Conservation (phyloP, 2,329 filamentous ascomycete genomes). For the Colletotrichum sublineola region DNA sequence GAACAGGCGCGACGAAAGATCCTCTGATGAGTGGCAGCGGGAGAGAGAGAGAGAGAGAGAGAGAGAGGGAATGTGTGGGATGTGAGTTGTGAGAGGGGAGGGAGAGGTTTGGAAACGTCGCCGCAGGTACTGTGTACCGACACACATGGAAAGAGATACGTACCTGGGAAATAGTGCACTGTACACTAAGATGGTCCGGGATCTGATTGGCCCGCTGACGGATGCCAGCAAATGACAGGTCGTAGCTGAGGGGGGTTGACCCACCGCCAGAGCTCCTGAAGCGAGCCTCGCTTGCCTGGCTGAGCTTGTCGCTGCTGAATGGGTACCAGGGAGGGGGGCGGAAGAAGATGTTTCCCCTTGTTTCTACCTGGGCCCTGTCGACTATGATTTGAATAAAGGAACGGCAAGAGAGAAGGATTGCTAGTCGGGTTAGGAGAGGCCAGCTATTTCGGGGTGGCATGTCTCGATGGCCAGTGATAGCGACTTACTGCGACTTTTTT, state of each 20-base stretch:
- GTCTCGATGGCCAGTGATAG: not conserved
- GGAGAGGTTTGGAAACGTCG: conserved; percentile 8
- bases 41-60: not conserved
- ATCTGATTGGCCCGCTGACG: not conserved
- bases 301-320: no score
- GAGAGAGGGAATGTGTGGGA: not conserved
- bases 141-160: not conserved
- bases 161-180: not conserved
- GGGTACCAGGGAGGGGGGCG: no score
- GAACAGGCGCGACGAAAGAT: conserved; percentile 30
- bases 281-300: conserved; percentile 11
- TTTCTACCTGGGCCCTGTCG: not conserved
- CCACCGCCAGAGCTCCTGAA: conserved; percentile 36
- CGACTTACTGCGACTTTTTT: not conserved
- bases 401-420: not conserved
- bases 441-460: not conserved
- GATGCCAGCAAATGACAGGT: conserved; percentile 31
- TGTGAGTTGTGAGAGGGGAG: not conserved
- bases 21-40: not conserved
- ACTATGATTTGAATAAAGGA: not conserved
- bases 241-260: not conserved
- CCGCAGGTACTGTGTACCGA: not conserved
- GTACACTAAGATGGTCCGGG: no score
- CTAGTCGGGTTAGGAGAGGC: not conserved
- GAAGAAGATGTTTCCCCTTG: not conserved